phyloP scores from a whole-genome alignment of 2,329 filamentous ascomycete species.

The Trichoderma atrobrunneum region DNA sequence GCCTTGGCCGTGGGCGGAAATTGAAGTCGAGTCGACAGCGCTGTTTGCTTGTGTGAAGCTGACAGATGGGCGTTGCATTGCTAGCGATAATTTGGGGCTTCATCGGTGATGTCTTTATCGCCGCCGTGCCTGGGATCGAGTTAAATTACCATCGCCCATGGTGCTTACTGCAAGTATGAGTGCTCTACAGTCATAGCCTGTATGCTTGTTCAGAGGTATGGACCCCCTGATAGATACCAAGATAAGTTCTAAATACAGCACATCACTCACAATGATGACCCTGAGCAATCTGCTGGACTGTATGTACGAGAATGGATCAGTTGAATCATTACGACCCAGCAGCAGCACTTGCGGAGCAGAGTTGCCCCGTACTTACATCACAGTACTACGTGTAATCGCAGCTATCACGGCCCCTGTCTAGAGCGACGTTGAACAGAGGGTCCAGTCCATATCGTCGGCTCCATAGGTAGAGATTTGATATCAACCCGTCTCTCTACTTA shows the following conservation, averaged over 20 bases:
- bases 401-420: not conserved
- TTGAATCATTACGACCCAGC: not conserved
- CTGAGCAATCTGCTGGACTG: not conserved
- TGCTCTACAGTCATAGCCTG: not conserved
- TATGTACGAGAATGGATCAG: not conserved
- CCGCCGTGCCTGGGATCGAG: not conserved
- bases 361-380: not conserved
- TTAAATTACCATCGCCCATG: not conserved
- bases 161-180: not conserved
- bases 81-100: not conserved
- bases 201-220: not conserved
- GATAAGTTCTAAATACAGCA: not conserved
- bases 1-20: constrained; percentile 1
- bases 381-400: not conserved
- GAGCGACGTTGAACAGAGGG: not conserved
- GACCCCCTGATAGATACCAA: not conserved
- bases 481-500: not conserved
- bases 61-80: not conserved
- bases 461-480: not conserved
- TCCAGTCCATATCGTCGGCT: not conserved
- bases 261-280: not conserved
- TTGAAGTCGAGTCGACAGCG: not conserved
- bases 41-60: not conserved
- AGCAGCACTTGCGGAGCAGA: not conserved
- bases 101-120: not conserved